Evolutionary conservation across 2,329 filamentous ascomycete species (phyloP), one percentile per base, ranked within the genome.

Genomic region (Fusarium lyarnte): DNA sequence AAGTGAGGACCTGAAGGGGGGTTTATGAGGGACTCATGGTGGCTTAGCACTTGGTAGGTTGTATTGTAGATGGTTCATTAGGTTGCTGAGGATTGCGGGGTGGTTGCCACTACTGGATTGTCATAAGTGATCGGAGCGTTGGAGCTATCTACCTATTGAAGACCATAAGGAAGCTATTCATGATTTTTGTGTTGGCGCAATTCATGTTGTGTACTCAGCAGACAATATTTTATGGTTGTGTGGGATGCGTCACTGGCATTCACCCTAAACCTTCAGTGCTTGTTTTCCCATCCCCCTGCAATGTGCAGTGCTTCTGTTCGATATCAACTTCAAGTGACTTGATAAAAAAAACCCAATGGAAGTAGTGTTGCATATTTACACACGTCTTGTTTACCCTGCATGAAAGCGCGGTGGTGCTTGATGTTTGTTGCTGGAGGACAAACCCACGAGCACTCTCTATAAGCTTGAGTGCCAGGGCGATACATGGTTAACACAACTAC

Each of bases 21-120:
- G 16, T 69, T 55, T 63, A 36, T 25, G 21, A 42, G 9, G 29
- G 58, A 47, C 13, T 9, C 13, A 35, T 36, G 17, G 63, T 66
- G 63, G 64, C 64, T 68, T 52, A 67, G 64, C 41, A 67, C 12
- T 19, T 19, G 36, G 36, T 23, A 23, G 35, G 35, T 38, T 61
- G 54, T 47, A 47, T 53, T 46, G 23, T 51, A 27, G 38, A 65
- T 33, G 23, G n/a, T 23, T 43, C 17, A 39, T 36, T 31, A 31
- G 31, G 31, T 11, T 17, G 38, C 21, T 31, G 47, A 27, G 59
- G 52, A 39, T 45, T 27, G 63, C 52, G 52, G 63, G 43, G 62
- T 41, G 46, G 31, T 54, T 16, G 35, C 54, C 54, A 58, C 31
- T 51, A 17, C 10, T 25, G 38, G n/a, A 31, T 27, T 33, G 38